Evolutionary conservation across 352 stramenopile species (phyloP).

Genomic region (Globisporangium canariense): DNA sequence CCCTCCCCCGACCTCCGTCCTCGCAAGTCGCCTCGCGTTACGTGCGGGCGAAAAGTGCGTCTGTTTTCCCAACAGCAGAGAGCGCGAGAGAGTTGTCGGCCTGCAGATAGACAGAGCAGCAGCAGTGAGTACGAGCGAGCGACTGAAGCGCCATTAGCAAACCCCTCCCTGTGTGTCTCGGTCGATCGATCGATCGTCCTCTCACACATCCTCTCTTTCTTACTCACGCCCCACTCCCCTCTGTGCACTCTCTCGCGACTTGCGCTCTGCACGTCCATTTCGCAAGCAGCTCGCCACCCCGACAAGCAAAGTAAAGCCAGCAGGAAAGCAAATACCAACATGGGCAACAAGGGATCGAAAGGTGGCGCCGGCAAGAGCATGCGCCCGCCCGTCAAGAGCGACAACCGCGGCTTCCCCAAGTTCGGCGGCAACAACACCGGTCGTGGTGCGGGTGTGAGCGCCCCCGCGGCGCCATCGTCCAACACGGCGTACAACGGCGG

Average conservation of each 20-base stretch:
- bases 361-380: conserved; percentile 55
- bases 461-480: conserved; percentile 62
- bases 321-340: conserved; percentile 20
- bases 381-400: conserved; percentile 79
- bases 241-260: not conserved
- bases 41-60: conserved; percentile 7
- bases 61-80: not conserved
- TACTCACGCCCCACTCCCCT: conserved; percentile 1
- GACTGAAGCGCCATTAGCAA: conserved; percentile 5
- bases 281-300: conserved; percentile 9
- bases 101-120: conserved; percentile 8
- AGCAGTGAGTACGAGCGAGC: not conserved
- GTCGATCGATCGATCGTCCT: not conserved
- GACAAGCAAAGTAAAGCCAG: not conserved
- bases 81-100: not conserved
- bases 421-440: conserved; percentile 46
- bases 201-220: conserved; percentile 16
- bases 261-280: conserved; percentile 4
- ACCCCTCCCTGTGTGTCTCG: not conserved
- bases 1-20: not conserved
- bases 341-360: conserved; percentile 87
- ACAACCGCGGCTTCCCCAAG: conserved; percentile 73
- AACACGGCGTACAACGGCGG: conserved; percentile 14
- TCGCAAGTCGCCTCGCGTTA: conserved; percentile 3
- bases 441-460: conserved; percentile 69